A percentile compares a stretch with the other conserved stretches of the same genome.
Conservation (phyloP, 352 stramenopile species). For the Globisporangium paddicum region DNA sequence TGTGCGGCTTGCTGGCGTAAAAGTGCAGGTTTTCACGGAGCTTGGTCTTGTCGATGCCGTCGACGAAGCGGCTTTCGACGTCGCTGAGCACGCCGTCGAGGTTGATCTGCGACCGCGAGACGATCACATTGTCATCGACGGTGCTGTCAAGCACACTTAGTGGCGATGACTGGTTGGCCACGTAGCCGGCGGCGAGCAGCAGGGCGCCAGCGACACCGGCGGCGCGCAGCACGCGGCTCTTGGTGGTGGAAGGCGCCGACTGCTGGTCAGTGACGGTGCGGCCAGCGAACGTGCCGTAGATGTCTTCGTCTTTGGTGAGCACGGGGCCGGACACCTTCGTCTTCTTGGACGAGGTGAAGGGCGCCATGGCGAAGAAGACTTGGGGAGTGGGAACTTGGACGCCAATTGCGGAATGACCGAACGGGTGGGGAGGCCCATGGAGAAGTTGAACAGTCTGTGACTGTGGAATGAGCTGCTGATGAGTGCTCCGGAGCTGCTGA, state of each 20-base stretch:
- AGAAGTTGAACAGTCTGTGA: background rate
- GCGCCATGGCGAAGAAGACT: background rate
- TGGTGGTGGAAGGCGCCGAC: background rate
- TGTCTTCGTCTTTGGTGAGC: background rate
- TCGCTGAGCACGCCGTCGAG: conserved; percentile 4
- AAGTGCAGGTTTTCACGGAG: conserved; percentile 12
- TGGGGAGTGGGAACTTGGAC: background rate
- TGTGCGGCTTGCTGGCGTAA: conserved; percentile 31
- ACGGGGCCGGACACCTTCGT: background rate
- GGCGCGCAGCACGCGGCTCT: conserved; percentile 5
- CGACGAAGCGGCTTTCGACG: conserved; percentile 1
- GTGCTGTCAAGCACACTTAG: background rate
- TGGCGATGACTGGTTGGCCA: background rate
- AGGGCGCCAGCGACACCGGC: conserved; percentile 3
- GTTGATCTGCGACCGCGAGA: background rate
- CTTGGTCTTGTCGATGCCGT: conserved; percentile 3
- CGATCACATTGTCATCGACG: conserved; percentile 1
- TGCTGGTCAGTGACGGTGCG: background rate
- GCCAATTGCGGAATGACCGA: conserved; percentile 9
- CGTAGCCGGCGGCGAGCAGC: conserved; percentile 7
- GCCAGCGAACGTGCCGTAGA: conserved; percentile 8
- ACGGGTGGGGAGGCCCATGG: background rate
- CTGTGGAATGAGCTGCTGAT: background rate
- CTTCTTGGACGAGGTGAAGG: conserved; percentile 4
- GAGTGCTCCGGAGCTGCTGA: background rate